phyloP scores from a whole-genome alignment of 2,329 filamentous ascomycete genomes.

The Botrytis fabae region DNA sequence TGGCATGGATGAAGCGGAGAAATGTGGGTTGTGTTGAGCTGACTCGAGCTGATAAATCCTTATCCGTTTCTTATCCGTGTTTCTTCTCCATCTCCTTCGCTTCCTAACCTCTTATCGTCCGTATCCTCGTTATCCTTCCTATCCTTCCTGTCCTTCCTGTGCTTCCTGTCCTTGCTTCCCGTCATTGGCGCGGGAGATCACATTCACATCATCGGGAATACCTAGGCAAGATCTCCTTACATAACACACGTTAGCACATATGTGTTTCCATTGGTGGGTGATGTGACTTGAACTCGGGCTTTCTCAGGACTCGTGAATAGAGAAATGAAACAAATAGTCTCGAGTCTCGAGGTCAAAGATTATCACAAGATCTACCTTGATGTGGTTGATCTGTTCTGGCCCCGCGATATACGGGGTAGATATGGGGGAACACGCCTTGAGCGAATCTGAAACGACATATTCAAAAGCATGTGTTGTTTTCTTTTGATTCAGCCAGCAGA shows the following conservation, averaged over 20 bases:
- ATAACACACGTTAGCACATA: neutral
- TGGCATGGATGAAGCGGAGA: neutral
- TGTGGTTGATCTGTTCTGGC: neutral
- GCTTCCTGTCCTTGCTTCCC: neutral
- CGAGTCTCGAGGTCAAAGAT: conserved; percentile 3
- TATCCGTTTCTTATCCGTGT: neutral
- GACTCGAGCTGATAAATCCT: conserved; percentile 7
- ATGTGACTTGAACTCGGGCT: conserved; percentile 12
- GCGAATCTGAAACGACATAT: conserved; percentile 8
- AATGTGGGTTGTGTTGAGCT: neutral
- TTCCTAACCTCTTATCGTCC: neutral
- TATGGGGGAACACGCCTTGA: neutral
- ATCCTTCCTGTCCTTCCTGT: neutral
- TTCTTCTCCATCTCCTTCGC: neutral
- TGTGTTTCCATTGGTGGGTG: neutral
- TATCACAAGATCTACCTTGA: conserved; percentile 17
- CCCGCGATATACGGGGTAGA: neutral
- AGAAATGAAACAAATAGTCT: neutral
- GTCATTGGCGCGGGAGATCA: neutral
- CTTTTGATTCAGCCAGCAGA: conserved; percentile 6
- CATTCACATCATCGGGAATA: neutral
- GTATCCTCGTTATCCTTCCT: neutral
- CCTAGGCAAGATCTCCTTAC: neutral
- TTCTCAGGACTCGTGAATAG: neutral
- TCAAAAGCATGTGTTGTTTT: conserved; percentile 12